Base-by-base conservation (phyloP, 2,329 filamentous ascomycete species). In the Trichoderma afroharzianum region DNA sequence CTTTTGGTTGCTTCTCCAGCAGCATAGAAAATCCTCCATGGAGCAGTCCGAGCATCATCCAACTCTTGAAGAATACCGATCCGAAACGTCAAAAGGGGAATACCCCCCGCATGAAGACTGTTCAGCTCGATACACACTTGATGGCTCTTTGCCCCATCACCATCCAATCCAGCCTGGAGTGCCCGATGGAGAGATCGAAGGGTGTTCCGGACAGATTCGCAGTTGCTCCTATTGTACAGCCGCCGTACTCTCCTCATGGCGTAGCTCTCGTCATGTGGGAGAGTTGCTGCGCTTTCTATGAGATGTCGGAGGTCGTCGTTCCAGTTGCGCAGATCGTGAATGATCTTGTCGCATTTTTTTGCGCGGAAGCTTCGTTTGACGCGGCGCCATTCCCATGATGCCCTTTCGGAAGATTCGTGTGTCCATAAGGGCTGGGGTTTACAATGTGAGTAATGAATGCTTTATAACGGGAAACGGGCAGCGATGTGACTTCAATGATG, bases 371-470 rank as follows among this genome's bases (percentile, higher is more conserved):
- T 66, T 15, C 61, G 69, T 30, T 71, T 66, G 50, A 71, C 69
- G 62, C 69, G 63, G 26, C 69, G 68, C 68, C 68, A 70, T 70
- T 70, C 58, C 68, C 68, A 70, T 5, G 68, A 62, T 36, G 18
- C 39, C 21, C 68, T 70, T 18, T 70, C 68, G 21, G 68, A 47
- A 12, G 68, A 53, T 3, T 63, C 58, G 18, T 43, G 58, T 18
- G 68, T 70, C 68, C 68, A 70, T 18, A 70, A 59, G 4, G 68
- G 68, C 68, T 70, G 43, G 26, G 6, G 12, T 21, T 18, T 15
- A 9, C n/a, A 6, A 43, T 2, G n/a, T 70, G 14, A 55, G 58
- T 39, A 21, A 4, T 1, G 33, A 15, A 14, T 36, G 33, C 18
- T 47, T 21, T 3, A n/a, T n/a, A n/a, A n/a, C n/a, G n/a, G n/a